phyloP scores from a whole-genome alignment of 345 rosid species.

The Ailanthus altissimus region DNA sequence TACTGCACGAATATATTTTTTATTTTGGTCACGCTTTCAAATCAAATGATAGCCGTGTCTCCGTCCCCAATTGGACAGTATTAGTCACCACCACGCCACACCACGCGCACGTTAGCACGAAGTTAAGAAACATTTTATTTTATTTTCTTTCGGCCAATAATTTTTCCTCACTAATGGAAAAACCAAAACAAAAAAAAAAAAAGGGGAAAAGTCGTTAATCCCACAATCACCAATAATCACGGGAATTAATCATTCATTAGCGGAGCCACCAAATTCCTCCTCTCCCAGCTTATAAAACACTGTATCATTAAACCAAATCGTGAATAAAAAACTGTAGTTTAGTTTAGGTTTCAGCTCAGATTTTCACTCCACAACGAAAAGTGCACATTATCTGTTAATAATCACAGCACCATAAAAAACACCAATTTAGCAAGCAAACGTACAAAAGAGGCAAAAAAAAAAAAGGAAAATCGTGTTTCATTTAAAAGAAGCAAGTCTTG shows the following conservation, averaged over 20 bases:
- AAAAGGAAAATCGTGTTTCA: neutral
- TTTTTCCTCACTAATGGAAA: too few relatives aligned
- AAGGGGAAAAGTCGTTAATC: conserved; percentile 6
- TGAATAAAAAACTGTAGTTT: neutral
- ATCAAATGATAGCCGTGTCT: neutral
- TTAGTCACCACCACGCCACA: neutral
- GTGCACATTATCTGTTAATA: neutral
- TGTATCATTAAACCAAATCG: neutral
- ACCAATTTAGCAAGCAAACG: neutral
- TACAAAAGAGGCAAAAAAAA: too few relatives aligned
- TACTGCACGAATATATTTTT: too few relatives aligned
- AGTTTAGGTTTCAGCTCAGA: neutral
- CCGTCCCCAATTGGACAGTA: neutral
- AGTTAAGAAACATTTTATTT: neutral
- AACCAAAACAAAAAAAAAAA: neutral
- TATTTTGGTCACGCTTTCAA: neutral
- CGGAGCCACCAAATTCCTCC: neutral
- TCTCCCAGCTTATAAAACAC: neutral
- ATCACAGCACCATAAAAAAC: neutral
- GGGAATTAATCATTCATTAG: neutral
- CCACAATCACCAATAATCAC: neutral
- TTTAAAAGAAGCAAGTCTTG: neutral
- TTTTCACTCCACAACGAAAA: too few relatives aligned
- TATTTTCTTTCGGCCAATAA: neutral
- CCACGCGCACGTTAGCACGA: neutral